Base-by-base conservation (phyloP, 208 protist species). In the Strigomonas culicis region DNA sequence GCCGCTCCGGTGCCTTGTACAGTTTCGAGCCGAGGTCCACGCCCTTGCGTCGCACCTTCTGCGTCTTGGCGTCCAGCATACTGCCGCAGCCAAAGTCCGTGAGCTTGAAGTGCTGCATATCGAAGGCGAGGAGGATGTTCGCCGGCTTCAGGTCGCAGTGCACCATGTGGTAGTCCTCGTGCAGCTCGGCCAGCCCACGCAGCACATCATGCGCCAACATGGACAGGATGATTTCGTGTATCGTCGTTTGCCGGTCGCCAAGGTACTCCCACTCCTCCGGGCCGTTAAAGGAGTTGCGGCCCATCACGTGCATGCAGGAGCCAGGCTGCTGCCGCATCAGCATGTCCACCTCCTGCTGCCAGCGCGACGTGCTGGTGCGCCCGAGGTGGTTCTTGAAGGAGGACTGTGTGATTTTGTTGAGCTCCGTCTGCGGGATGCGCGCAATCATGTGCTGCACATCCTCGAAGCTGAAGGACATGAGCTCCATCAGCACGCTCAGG, bases 171-270 rank as follows among this genome's bases (percentile, higher is more conserved):
- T 90, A 92, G 59, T 90, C 74, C 0, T 77, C 68, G 77, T 97
- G 93, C n/a, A 97, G 74, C 66, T 94, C 88, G 24, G 77, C 56
- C n/a, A 97, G 75, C 6, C 88, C 88, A 13, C 66, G 57, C 19
- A 95, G 70, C 22, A 95, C 81, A 63, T 99, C 98, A 30, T 98
- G 82, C 62, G 99, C 99, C 63, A 99, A 91, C 74, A 99, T 99
- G 57, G 99, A 99, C 17, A 99, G 86, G 51, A 99, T 96, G 92
- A 99, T 99, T 68, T 99, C 98, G 8, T 99, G 98, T 15, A 99
- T 79, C 75, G 99, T 97, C 22, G 98, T 99, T 49, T 99, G 98
- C 0, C 99, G 88, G 34, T 98, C 74, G 43, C 99, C 82, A 75
- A 97, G 68, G 10, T 30, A 77, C 59, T 95, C 86, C 86, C 89